Percentiles rank a stretch among this genome's conserved stretches.
phyloP scores from a whole-genome alignment of 148 eudicot genomes.

The Vaccinium myrtillus region DNA sequence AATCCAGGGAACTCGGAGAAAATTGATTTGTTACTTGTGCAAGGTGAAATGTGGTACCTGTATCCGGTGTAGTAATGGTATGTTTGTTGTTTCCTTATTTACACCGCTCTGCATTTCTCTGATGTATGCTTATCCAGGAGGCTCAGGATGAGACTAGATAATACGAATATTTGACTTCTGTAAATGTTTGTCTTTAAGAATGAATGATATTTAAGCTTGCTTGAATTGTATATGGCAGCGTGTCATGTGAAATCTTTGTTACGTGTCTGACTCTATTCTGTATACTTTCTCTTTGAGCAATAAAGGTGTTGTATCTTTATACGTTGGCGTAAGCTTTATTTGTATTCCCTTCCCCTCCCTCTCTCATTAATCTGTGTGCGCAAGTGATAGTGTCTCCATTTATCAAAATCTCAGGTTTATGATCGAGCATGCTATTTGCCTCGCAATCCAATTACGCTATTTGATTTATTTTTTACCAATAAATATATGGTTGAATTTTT shows the following conservation, averaged over 20 bases:
- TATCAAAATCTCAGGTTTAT: not conserved
- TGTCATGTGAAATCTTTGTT: slow-evolving; percentile 11
- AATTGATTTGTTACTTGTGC: slow-evolving; percentile 79
- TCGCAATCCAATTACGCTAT: not conserved
- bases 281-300: not conserved
- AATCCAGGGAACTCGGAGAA: slow-evolving; percentile 66
- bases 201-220: slow-evolving; percentile 1
- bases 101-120: slow-evolving; percentile 32
- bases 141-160: slow-evolving; percentile 14
- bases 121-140: slow-evolving; percentile 21
- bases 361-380: too few species aligned
- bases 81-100: slow-evolving; percentile 51
- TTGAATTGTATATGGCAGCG: not conserved
- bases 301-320: not conserved
- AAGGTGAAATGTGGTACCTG: slow-evolving; percentile 81
- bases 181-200: not conserved
- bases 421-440: not conserved
- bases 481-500: not conserved
- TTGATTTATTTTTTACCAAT: not conserved
- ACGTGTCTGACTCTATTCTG: not conserved
- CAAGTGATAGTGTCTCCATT: not conserved
- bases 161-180: slow-evolving; percentile 12
- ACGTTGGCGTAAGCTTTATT: not conserved
- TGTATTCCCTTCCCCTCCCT: too few species aligned
- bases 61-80: slow-evolving; percentile 97